Percentiles rank a stretch among this genome's conserved stretches.
Conservation (phyloP, 106 monocot species). For the Dioscorea dumetorum region DNA sequence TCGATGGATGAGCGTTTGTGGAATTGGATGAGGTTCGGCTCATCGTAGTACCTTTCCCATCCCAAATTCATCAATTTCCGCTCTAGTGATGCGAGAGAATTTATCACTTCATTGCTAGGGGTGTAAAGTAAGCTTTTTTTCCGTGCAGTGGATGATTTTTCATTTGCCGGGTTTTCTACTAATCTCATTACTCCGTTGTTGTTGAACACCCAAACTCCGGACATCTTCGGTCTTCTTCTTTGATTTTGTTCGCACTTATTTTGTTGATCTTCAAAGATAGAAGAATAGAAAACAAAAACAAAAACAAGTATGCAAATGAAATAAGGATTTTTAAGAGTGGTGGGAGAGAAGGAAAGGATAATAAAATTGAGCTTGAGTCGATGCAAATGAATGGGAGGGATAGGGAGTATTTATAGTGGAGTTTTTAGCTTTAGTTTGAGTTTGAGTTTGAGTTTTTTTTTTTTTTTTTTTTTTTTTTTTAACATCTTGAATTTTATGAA, state of each 20-base stretch:
- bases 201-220: slow-evolving; percentile 67
- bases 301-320: no score
- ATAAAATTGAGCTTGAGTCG: not conserved
- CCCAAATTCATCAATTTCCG: slow-evolving; percentile 31
- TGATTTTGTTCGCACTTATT: not conserved
- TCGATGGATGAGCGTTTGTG: slow-evolving; percentile 48
- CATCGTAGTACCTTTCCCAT: slow-evolving; percentile 58
- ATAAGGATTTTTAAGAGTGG: no score
- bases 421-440: not conserved
- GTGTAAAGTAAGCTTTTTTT: slow-evolving; percentile 40
- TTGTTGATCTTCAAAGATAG: no score
- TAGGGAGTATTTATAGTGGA: slow-evolving; percentile 4
- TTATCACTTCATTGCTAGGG: slow-evolving; percentile 41
- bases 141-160: slow-evolving; percentile 26
- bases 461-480: no score
- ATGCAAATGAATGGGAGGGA: not conserved
- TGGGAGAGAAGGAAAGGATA: not conserved
- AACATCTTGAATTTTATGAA: not conserved
- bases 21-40: slow-evolving; percentile 51
- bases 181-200: slow-evolving; percentile 68
- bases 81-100: slow-evolving; percentile 42
- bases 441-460: no score
- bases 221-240: slow-evolving; percentile 16
- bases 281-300: no score
- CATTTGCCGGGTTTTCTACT: slow-evolving; percentile 45